These are phyloP conservation scores for Anthracocystis walkeri DNA, from an alignment of 1,284 basidiomycete species.

Conservation along the genomic window DNA sequence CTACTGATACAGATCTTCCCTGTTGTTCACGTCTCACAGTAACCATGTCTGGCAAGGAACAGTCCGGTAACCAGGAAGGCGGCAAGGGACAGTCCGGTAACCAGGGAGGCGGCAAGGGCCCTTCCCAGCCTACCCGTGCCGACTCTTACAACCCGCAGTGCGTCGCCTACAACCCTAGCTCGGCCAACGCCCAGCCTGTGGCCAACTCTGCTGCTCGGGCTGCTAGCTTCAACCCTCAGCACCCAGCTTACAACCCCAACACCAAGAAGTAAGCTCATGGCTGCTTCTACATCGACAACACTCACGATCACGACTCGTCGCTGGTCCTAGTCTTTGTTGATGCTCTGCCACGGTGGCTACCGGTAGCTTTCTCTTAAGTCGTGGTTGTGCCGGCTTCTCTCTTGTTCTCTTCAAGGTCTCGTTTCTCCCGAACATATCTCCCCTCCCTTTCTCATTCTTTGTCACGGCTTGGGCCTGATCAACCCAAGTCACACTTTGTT, in stretches of 20 bases:
- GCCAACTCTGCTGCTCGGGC: slow-evolving; percentile 3
- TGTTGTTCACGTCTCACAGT: background rate
- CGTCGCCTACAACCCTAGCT: slow-evolving; percentile 5
- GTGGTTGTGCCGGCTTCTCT: background rate
- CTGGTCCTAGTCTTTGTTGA: background rate
- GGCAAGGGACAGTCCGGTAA: no score
- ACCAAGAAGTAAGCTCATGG: background rate
- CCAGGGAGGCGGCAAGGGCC: slow-evolving; percentile 1
- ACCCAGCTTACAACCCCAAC: slow-evolving; percentile 1
- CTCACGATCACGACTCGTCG: background rate
- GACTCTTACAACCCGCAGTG: slow-evolving; percentile 1
- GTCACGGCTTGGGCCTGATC: slow-evolving; percentile 4
- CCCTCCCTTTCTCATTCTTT: background rate
- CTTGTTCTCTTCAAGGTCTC: background rate
- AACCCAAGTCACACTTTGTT: slow-evolving; percentile 3
- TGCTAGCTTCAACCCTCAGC: slow-evolving; percentile 7
- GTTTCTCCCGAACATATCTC: background rate
- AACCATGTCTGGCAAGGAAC: background rate
- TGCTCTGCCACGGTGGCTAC: background rate
- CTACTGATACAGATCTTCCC: background rate
- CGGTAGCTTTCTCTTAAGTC: background rate
- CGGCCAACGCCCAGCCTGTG: background rate
- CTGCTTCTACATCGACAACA: background rate
- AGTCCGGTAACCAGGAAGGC: background rate
- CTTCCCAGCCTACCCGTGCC: slow-evolving; percentile 5